These are phyloP conservation scores for Diaporthe helianthi DNA, from an alignment of 2,329 filamentous ascomycete species.

Conservation along the genomic window DNA sequence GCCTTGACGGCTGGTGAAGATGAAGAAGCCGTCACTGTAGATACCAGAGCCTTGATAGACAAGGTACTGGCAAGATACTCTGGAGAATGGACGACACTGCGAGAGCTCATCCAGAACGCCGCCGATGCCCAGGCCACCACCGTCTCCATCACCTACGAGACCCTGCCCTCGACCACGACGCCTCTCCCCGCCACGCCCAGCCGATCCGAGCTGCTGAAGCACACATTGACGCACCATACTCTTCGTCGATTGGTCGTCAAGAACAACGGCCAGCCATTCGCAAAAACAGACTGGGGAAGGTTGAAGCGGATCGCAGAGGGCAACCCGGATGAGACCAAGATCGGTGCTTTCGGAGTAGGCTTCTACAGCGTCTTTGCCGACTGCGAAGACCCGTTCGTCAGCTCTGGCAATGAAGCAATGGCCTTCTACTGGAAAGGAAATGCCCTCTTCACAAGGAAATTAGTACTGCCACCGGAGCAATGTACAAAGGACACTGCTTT, in stretches of 20 bases:
- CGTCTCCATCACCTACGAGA: slow-evolving; percentile 92
- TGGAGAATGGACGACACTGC: slow-evolving; percentile 88
- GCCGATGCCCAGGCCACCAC: slow-evolving; percentile 92
- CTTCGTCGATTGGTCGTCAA: slow-evolving; percentile 86
- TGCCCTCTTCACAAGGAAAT: slow-evolving; percentile 88
- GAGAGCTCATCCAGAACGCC: slow-evolving; percentile 98
- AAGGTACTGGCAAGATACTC: slow-evolving; percentile 97
- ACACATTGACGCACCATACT: slow-evolving; percentile 84
- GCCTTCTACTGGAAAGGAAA: slow-evolving; percentile 99
- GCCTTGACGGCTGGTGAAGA: slow-evolving; percentile 86
- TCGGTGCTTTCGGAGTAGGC: slow-evolving; percentile 96
- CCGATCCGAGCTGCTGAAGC: slow-evolving; percentile 77
- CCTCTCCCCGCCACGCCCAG: slow-evolving; percentile 72
- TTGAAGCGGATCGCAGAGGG: slow-evolving; percentile 98
- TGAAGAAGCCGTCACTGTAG: slow-evolving; percentile 97
- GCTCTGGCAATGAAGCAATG: slow-evolving; percentile 91
- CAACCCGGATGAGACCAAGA: slow-evolving; percentile 98
- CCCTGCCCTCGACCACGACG: slow-evolving; percentile 79
- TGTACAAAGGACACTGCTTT: slow-evolving; percentile 82
- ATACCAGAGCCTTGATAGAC: slow-evolving; percentile 95
- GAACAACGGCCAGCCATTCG: slow-evolving; percentile 90
- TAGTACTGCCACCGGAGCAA: slow-evolving; percentile 74
- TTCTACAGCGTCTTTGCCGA: slow-evolving; percentile 99
- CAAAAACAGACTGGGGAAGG: slow-evolving; percentile 88
- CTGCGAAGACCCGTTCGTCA: slow-evolving; percentile 96